Evolutionary conservation across 208 protist genomes (phyloP).

Genomic region (Trypanosoma cruzi): DNA sequence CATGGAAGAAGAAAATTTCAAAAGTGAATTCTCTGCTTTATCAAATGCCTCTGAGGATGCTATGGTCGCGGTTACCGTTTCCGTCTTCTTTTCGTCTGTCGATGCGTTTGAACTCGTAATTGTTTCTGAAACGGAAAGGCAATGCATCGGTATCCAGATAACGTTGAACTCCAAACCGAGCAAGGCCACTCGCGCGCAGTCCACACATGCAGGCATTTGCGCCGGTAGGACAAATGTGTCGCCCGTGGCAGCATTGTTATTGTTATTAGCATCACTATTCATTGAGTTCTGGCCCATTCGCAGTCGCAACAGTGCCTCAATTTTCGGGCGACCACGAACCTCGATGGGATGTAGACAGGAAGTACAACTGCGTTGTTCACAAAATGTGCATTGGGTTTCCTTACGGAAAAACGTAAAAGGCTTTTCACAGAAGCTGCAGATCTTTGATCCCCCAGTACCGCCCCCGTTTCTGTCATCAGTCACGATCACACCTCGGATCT

Average conservation of each 20-base stretch:
- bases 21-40: not conserved
- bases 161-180: slow-evolving; percentile 48
- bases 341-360: slow-evolving; percentile 67
- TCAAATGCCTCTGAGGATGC: not conserved
- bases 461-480: not conserved
- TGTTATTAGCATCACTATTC: not conserved
- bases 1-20: not conserved
- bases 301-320: slow-evolving; percentile 32
- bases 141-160: slow-evolving; percentile 73
- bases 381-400: slow-evolving; percentile 57
- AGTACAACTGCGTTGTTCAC: slow-evolving; percentile 56
- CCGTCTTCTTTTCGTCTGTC: not conserved
- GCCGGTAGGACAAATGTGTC: slow-evolving; percentile 30
- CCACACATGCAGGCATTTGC: slow-evolving; percentile 60
- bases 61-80: not conserved
- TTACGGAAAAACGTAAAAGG: slow-evolving; percentile 80
- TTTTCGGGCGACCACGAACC: slow-evolving; percentile 29
- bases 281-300: not conserved
- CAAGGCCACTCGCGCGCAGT: slow-evolving; percentile 59
- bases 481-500: slow-evolving; percentile 25
- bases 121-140: slow-evolving; percentile 21
- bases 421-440: slow-evolving; percentile 64
- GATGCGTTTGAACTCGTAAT: not conserved
- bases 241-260: slow-evolving; percentile 3
- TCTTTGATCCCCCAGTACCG: slow-evolving; percentile 1